Evolutionary conservation across 176 grass and related monocot species (phyloP).

Genomic region (Poa annua): DNA sequence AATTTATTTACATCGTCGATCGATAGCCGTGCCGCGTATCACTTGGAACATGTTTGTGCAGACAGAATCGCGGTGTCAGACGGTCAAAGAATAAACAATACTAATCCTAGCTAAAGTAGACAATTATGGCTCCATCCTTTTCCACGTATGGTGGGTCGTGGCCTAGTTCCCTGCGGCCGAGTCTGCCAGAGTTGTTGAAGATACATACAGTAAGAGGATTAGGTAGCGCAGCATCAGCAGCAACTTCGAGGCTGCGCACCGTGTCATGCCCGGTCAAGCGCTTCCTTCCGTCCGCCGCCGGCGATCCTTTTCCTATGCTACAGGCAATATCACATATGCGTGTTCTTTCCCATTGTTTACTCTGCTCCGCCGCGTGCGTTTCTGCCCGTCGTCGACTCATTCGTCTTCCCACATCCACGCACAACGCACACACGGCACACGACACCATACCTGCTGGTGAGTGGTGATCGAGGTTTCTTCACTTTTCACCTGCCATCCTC

Average conservation of each 20-base stretch:
- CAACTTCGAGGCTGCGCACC: not conserved
- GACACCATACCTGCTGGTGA: not conserved
- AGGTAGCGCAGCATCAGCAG: constrained; percentile 19
- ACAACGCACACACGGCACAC: not conserved
- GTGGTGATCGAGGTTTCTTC: not conserved
- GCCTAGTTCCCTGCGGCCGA: not conserved
- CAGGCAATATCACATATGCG: constrained; percentile 22
- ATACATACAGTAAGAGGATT: constrained; percentile 28
- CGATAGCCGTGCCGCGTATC: too few relatives aligned
- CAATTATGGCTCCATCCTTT: not conserved
- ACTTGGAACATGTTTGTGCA: too few relatives aligned
- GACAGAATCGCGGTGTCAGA: too few relatives aligned
- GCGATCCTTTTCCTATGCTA: constrained; percentile 33
- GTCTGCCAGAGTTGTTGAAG: constrained; percentile 40
- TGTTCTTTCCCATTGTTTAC: constrained; percentile 14
- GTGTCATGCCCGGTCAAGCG: not conserved
- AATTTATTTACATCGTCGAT: too few relatives aligned
- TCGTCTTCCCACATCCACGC: constrained; percentile 23
- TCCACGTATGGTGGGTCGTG: constrained; percentile 47
- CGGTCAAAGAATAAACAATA: not conserved
- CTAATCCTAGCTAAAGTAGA: too few relatives aligned
- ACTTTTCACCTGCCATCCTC: not conserved
- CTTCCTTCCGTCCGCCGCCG: constrained; percentile 36
- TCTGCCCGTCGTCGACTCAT: constrained; percentile 6
- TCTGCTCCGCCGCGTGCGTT: not conserved